phyloP scores from a whole-genome alignment of 805 yeast genomes.

The Pichia gijzeniarum region DNA sequence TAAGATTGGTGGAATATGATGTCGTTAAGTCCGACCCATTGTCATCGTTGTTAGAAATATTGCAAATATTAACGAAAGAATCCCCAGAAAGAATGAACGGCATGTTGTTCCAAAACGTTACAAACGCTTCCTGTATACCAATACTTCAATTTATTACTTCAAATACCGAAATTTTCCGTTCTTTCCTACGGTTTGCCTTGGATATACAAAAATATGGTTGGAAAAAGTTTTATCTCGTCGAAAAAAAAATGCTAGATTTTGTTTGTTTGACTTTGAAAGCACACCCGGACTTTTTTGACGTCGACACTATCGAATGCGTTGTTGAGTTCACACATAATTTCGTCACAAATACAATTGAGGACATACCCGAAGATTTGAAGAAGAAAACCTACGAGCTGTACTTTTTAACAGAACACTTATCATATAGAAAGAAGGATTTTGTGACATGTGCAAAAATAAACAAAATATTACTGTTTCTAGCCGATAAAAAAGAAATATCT shows the following conservation, averaged over 20 bases:
- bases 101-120: neutral
- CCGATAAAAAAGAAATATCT: neutral
- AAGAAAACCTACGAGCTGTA: neutral
- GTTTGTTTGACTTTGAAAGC: neutral
- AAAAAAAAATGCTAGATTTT: neutral
- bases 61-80: neutral
- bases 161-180: neutral
- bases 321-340: conserved; percentile 2
- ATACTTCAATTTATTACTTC: neutral
- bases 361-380: neutral
- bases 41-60: neutral
- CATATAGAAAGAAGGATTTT: neutral
- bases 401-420: neutral
- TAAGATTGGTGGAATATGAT: too few species aligned
- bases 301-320: conserved; percentile 1
- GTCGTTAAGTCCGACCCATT: too few species aligned
- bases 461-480: neutral
- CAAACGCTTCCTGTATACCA: neutral
- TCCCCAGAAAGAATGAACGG: neutral
- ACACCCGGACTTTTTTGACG: neutral
- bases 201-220: neutral
- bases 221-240: neutral
- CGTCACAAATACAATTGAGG: conserved; percentile 1
- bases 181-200: neutral
- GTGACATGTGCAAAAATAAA: conserved; percentile 4